phyloP scores from a whole-genome alignment of 345 rosid genomes.

The Populus simonii region DNA sequence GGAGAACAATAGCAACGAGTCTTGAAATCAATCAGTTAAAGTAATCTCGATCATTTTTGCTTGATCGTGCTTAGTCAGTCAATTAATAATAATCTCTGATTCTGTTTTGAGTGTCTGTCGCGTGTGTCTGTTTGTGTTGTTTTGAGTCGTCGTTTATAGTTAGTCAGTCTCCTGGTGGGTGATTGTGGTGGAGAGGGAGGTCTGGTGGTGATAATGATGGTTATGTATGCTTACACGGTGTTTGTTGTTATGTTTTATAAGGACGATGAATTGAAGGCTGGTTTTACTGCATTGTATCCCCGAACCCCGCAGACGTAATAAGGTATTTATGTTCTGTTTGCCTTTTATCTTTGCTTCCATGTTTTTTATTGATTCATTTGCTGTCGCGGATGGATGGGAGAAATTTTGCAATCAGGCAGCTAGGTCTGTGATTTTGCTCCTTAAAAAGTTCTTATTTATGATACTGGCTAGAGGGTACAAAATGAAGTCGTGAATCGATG shows the following conservation, averaged over 20 bases:
- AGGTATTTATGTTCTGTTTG: constrained; percentile 18
- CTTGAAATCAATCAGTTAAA: background rate
- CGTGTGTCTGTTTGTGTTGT: background rate
- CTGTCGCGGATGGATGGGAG: background rate
- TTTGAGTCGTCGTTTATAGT: no score
- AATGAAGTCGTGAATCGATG: background rate
- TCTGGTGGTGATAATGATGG: background rate
- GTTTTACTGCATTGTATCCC: background rate
- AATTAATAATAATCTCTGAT: background rate
- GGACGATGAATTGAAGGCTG: constrained; percentile 1
- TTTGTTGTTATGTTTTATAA: background rate
- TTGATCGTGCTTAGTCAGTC: background rate
- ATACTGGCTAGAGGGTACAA: background rate
- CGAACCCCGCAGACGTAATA: background rate
- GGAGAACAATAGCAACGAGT: background rate
- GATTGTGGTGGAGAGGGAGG: background rate
- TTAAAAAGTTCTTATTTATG: background rate
- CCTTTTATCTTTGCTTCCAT: background rate
- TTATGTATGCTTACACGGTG: background rate
- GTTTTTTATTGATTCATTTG: background rate
- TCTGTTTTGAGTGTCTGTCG: background rate
- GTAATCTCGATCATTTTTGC: background rate
- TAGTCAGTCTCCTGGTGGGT: background rate
- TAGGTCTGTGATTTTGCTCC: background rate
- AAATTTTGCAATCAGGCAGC: background rate